Evolutionary conservation across 2,329 filamentous ascomycete genomes (phyloP).

Genomic region (Fusarium decemcellulare): DNA sequence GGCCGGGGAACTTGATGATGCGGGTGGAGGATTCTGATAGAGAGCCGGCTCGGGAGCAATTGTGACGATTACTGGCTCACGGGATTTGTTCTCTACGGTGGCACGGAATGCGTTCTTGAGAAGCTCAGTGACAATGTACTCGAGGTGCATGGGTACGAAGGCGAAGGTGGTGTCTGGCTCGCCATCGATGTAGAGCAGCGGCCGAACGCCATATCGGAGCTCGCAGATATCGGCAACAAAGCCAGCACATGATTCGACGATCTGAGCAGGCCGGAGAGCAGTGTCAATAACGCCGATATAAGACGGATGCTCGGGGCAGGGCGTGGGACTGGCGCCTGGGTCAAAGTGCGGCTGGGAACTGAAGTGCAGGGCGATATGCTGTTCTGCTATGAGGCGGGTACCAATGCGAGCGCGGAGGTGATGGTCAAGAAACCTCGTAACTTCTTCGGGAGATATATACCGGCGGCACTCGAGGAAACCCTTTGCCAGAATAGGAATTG

Average conservation of each 20-base stretch:
- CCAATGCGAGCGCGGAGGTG: slow-evolving; percentile 95
- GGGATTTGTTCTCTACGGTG: slow-evolving; percentile 86
- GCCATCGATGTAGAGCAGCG: slow-evolving; percentile 84
- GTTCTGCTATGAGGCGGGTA: slow-evolving; percentile 93
- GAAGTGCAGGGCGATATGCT: slow-evolving; percentile 92
- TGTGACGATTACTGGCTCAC: slow-evolving; percentile 90
- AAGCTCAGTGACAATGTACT: slow-evolving; percentile 97
- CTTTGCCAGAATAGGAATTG: slow-evolving; percentile 90
- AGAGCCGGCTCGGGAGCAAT: slow-evolving; percentile 79
- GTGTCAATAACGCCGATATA: slow-evolving; percentile 98
- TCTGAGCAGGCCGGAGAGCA: slow-evolving; percentile 82
- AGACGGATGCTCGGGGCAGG: slow-evolving; percentile 67
- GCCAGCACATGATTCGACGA: slow-evolving; percentile 86
- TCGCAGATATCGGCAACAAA: slow-evolving; percentile 98
- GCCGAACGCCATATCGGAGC: slow-evolving; percentile 92
- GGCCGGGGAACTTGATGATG: slow-evolving; percentile 47
- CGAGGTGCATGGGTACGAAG: slow-evolving; percentile 94
- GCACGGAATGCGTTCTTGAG: slow-evolving; percentile 98
- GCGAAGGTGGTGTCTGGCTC: slow-evolving; percentile 91
- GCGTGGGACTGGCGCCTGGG: slow-evolving; percentile 63
- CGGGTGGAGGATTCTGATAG: slow-evolving; percentile 43
- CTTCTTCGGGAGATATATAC: slow-evolving; percentile 86
- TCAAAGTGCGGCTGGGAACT: slow-evolving; percentile 79
- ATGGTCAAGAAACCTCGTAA: slow-evolving; percentile 93
- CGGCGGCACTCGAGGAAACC: slow-evolving; percentile 94